Conservation (phyloP, 2,329 filamentous ascomycete species). For the Didymella arachidicola region DNA sequence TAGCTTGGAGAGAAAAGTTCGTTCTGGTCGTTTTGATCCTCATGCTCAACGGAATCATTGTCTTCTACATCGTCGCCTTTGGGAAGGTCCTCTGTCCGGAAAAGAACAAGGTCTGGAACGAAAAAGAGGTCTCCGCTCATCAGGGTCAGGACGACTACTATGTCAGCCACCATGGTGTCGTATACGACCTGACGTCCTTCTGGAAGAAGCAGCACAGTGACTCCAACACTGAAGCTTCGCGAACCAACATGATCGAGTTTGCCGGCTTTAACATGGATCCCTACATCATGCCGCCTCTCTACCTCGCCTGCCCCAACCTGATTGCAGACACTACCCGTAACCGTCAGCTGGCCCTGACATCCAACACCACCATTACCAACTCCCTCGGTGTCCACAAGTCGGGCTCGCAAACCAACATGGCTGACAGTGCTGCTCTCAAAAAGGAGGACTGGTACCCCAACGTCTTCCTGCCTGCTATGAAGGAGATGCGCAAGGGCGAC, state of each 20-base stretch:
- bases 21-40: slow-evolving; percentile 82
- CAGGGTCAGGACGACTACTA: slow-evolving; percentile 79
- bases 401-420: slow-evolving; percentile 66
- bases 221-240: slow-evolving; percentile 65
- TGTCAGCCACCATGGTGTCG: slow-evolving; percentile 84
- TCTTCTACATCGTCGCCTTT: slow-evolving; percentile 93
- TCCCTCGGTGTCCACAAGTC: slow-evolving; percentile 72
- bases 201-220: slow-evolving; percentile 88
- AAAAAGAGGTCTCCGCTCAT: slow-evolving; percentile 73
- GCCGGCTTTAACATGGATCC: slow-evolving; percentile 79
- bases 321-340: slow-evolving; percentile 59
- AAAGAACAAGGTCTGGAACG: slow-evolving; percentile 86
- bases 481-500: slow-evolving; percentile 85
- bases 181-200: slow-evolving; percentile 92
- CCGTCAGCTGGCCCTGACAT: slow-evolving; percentile 62
- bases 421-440: slow-evolving; percentile 62
- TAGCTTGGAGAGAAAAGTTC: slow-evolving; percentile 97
- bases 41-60: slow-evolving; percentile 78
- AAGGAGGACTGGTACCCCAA: slow-evolving; percentile 78
- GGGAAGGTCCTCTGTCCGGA: slow-evolving; percentile 88
- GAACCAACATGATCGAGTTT: slow-evolving; percentile 75
- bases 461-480: slow-evolving; percentile 78
- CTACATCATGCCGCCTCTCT: slow-evolving; percentile 86
- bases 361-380: slow-evolving; percentile 70
- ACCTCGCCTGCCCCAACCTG: slow-evolving; percentile 75